Conservation (phyloP, 176 grass and related monocot species). For the Triticum dicoccoides region DNA sequence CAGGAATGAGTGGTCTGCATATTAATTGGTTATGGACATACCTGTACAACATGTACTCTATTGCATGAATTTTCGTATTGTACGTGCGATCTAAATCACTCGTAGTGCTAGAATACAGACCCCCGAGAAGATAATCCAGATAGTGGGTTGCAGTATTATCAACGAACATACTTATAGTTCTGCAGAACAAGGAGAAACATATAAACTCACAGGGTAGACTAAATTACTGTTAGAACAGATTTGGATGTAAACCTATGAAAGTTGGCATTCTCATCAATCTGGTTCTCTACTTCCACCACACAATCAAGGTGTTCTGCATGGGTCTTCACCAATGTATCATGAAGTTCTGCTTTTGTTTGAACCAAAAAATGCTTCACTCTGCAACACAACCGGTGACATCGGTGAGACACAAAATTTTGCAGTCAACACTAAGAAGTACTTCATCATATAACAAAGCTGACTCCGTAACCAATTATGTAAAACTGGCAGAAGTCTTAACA, state of each 20-base stretch:
- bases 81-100: constrained; percentile 29
- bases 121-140: constrained; percentile 54
- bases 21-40: constrained; percentile 28
- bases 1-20: background rate
- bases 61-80: constrained; percentile 44
- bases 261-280: constrained; percentile 65
- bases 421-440: background rate
- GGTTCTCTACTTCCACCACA: constrained; percentile 76
- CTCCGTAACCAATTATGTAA: constrained; percentile 11
- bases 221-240: constrained; percentile 18
- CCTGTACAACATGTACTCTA: constrained; percentile 87
- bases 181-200: constrained; percentile 36
- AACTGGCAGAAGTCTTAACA: background rate
- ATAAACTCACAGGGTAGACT: background rate
- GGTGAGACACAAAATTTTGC: background rate
- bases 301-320: constrained; percentile 53
- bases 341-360: constrained; percentile 80
- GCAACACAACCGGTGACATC: constrained; percentile 31
- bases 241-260: constrained; percentile 66
- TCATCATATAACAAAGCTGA: background rate
- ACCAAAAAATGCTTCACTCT: constrained; percentile 85
- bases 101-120: constrained; percentile 29
- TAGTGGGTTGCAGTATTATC: constrained; percentile 46
- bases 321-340: constrained; percentile 62
- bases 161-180: constrained; percentile 52